These are phyloP conservation scores for Ramalina intermedia DNA, from an alignment of 495 filamentous ascomycete species.

Conservation along the genomic window DNA sequence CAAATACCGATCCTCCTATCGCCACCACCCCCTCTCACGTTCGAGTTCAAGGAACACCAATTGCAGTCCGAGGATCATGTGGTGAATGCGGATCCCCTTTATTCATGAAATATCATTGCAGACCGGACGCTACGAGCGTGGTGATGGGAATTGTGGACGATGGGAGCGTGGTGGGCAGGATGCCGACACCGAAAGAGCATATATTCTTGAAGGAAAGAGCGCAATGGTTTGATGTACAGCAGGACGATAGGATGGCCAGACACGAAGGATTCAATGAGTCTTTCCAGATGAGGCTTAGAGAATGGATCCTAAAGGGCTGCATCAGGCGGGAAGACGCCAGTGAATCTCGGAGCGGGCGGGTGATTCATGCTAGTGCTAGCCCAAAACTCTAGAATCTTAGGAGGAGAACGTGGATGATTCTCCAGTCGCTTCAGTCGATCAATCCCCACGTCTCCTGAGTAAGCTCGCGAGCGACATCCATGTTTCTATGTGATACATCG, in stretches of 20 bases:
- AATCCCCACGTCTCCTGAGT: no score
- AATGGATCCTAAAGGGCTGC: background rate
- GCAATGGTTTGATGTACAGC: constrained; percentile 18
- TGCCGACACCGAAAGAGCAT: constrained; percentile 14
- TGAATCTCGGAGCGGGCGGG: no score
- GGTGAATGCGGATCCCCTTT: constrained; percentile 19
- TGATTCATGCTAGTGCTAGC: no score
- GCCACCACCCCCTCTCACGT: background rate
- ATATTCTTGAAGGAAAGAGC: constrained; percentile 21
- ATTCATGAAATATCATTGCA: constrained; percentile 15
- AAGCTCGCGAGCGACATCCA: no score
- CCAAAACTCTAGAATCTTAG: no score
- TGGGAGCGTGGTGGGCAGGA: background rate
- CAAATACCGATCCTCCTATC: background rate
- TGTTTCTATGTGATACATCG: no score
- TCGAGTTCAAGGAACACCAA: background rate
- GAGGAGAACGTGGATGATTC: no score
- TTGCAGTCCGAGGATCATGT: constrained; percentile 19
- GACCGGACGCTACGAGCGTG: constrained; percentile 6
- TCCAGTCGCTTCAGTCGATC: no score
- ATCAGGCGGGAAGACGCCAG: background rate
- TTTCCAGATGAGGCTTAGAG: background rate
- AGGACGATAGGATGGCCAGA: no score
- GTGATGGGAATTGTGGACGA: constrained; percentile 22
- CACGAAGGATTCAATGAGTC: background rate